Percentiles rank a stretch among this genome's conserved stretches.
Evolutionary conservation across 345 rosid species (phyloP).

Genomic region (Mercurialis annua): DNA sequence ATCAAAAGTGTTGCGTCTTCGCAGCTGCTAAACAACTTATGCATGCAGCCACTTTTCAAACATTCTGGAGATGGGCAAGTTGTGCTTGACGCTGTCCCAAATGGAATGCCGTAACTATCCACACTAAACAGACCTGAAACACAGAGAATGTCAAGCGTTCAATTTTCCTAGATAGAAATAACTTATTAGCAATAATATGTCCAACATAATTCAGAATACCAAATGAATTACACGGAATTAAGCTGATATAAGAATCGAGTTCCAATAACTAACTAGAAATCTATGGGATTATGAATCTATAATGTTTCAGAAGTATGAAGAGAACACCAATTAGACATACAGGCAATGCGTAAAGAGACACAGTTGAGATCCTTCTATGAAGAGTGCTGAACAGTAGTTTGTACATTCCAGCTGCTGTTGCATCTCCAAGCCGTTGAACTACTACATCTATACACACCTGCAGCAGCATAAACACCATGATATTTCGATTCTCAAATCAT

Average conservation of each 20-base stretch:
- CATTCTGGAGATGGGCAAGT: conserved; percentile 53
- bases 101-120: conserved; percentile 74
- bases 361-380: conserved; percentile 59
- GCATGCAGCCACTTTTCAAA: not conserved
- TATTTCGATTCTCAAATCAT: conserved; percentile 11
- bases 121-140: conserved; percentile 57
- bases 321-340: conserved; percentile 33
- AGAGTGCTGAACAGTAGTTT: conserved; percentile 64
- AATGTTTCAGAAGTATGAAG: not conserved
- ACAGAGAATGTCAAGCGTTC: conserved; percentile 6
- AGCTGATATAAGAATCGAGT: not conserved
- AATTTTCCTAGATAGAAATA: not conserved
- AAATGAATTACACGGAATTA: too few relatives aligned
- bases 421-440: conserved; percentile 93
- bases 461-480: conserved; percentile 11
- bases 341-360: conserved; percentile 72
- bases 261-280: not conserved
- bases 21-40: not conserved
- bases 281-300: not conserved
- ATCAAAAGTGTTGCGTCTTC: not conserved
- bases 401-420: conserved; percentile 88
- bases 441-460: conserved; percentile 90
- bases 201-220: not conserved
- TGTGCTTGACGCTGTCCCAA: conserved; percentile 69
- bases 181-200: not conserved